Base-by-base conservation (phyloP, 768 basidiomycete species). In the Rossbeevera mucosa region DNA sequence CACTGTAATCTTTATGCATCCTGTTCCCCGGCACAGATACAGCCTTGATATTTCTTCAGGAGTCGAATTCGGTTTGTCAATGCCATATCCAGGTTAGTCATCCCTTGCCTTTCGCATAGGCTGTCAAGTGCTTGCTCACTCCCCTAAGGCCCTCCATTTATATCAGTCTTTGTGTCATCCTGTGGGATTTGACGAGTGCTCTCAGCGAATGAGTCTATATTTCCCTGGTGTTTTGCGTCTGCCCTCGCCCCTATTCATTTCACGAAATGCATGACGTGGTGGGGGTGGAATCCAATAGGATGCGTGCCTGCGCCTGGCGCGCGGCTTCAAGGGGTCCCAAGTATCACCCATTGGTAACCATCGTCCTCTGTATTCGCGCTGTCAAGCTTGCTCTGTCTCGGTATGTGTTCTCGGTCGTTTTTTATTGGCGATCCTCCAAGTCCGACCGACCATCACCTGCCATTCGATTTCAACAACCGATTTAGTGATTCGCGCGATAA, bases 221-320 rank as follows among this genome's bases (percentile, higher is more conserved):
- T n/a, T n/a, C n/a, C n/a, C n/a, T n/a, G n/a, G n/a, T 71, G 6
- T 2, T 11, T 38, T 38, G 5, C 2, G 5, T 38, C n/a, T 38
- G 5, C 30, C 7, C n/a, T 24, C 7, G 11, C 28, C 12, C 13
- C 43, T n/a, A n/a, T n/a, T 26, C 25, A 26, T 21, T 21, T 22
- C 12, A 4, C 12, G 44, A 30, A 4, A n/a, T n/a, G n/a, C n/a
- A n/a, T n/a, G n/a, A n/a, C n/a, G n/a, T 8, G 4, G 28, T 38
- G 22, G 14, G 21, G 42, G 4, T n/a, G n/a, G n/a, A n/a, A 28
- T 42, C 21, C 12, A 42, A 20, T 44, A 85, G 82, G 4, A 80
- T 82, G 58, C 78, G 80, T 3, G 82, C 82, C 0, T 85, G 77
- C 59, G 74, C 77, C 0, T 86, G 84, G 84, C 80, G 79, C 57